Conservation (phyloP, 805 yeast genomes). For the Cyberlindnera euphorbiiphila region DNA sequence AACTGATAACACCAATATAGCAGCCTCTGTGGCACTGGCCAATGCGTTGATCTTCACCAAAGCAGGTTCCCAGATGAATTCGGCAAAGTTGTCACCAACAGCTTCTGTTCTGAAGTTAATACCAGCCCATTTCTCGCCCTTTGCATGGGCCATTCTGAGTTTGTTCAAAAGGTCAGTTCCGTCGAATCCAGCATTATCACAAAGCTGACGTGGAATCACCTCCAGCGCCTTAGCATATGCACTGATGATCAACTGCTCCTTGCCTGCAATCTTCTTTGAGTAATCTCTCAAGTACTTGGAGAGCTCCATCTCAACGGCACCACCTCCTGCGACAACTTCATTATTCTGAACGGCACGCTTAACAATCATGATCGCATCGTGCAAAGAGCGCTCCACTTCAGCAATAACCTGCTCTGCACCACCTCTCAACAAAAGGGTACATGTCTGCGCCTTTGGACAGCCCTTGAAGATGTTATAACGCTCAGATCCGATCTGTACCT, state of each 20-base stretch:
- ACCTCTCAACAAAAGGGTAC: slow-evolving; percentile 91
- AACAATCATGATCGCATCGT: slow-evolving; percentile 98
- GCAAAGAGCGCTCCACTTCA: slow-evolving; percentile 95
- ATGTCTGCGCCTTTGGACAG: slow-evolving; percentile 87
- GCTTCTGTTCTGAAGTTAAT: slow-evolving; percentile 83
- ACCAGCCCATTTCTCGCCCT: slow-evolving; percentile 90
- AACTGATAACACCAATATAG: slow-evolving; percentile 85
- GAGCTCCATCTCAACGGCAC: slow-evolving; percentile 97
- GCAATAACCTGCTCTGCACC: slow-evolving; percentile 98
- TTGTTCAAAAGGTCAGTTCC: slow-evolving; percentile 91
- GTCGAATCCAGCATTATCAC: slow-evolving; percentile 99
- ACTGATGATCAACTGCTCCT: slow-evolving; percentile 87
- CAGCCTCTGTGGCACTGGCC: slow-evolving; percentile 95
- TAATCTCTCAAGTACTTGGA: slow-evolving; percentile 84
- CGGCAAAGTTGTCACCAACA: slow-evolving; percentile 78
- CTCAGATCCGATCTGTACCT: slow-evolving; percentile 92
- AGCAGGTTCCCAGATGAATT: slow-evolving; percentile 97
- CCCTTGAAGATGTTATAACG: slow-evolving; percentile 92
- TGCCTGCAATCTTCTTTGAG: slow-evolving; percentile 87
- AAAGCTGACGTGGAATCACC: slow-evolving; percentile 93
- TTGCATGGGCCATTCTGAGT: slow-evolving; percentile 89
- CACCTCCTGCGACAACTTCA: slow-evolving; percentile 95
- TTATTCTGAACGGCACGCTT: slow-evolving; percentile 89
- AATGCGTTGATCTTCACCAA: slow-evolving; percentile 92
- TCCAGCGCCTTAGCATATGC: slow-evolving; percentile 95